Conservation (phyloP, 2,329 filamentous ascomycete species). For the Didymosphaeria variabile region DNA sequence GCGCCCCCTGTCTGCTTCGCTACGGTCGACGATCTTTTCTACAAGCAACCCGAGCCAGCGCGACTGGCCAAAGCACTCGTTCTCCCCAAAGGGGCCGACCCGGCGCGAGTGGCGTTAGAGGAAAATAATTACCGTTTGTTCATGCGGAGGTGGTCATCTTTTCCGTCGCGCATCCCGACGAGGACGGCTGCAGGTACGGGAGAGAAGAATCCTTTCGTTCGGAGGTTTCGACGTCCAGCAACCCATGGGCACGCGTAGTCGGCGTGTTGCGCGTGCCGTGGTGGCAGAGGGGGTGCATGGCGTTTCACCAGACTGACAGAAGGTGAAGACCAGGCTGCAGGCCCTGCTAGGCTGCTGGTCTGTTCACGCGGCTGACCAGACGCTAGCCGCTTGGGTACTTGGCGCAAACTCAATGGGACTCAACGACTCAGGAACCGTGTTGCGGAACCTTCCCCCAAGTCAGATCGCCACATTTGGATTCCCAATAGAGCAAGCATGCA, state of each 20-base stretch:
- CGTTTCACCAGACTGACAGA: conserved; percentile 4
- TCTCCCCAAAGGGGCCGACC: neutral
- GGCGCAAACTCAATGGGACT: neutral
- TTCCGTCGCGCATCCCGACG: no score
- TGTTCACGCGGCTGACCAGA: neutral
- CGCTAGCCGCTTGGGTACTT: neutral
- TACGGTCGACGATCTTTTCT: conserved; percentile 16
- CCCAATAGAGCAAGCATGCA: conserved; percentile 7
- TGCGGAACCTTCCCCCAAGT: conserved; percentile 1
- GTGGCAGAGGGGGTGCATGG: conserved; percentile 1
- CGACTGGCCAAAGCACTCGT: neutral
- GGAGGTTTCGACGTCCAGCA: neutral
- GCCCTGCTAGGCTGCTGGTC: neutral
- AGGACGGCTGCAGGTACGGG: neutral
- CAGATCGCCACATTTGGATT: neutral
- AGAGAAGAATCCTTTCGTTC: neutral
- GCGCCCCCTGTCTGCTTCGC: conserved; percentile 7
- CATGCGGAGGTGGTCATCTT: neutral
- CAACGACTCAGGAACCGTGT: conserved; percentile 11
- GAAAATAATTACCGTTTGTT: conserved; percentile 4
- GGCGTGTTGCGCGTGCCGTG: neutral
- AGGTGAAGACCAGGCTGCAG: neutral
- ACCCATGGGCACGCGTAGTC: neutral
- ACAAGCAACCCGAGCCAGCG: neutral
- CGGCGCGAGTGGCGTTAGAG: conserved; percentile 6